phyloP scores from a whole-genome alignment of 768 basidiomycete genomes.

The Ramaria rubella region DNA sequence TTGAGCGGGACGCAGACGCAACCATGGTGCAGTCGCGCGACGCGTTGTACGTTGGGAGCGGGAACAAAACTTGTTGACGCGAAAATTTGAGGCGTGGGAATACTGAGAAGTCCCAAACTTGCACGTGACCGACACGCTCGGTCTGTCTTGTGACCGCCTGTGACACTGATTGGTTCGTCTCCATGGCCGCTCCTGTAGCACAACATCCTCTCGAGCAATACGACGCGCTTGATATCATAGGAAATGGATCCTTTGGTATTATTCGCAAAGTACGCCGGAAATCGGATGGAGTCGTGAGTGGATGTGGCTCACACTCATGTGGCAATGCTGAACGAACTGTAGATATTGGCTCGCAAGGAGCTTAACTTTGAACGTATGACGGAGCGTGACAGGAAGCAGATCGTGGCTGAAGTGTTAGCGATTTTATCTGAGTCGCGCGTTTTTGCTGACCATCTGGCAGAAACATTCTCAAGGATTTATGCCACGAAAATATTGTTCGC shows the following conservation, averaged over 20 bases:
- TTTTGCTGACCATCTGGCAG: conserved; percentile 34
- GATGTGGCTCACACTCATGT: conserved; percentile 3
- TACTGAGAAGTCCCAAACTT: background rate
- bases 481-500: conserved; percentile 94
- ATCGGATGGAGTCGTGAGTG: conserved; percentile 73
- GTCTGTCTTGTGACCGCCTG: background rate
- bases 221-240: conserved; percentile 85
- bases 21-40: background rate
- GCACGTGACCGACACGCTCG: conserved; percentile 5
- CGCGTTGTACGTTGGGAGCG: background rate
- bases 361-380: conserved; percentile 97
- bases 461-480: conserved; percentile 92
- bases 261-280: conserved; percentile 91
- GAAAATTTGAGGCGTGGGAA: conserved; percentile 7
- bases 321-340: conserved; percentile 1
- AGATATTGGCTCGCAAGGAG: conserved; percentile 89
- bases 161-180: background rate
- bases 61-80: conserved; percentile 2
- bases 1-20: background rate
- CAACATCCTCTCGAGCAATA: conserved; percentile 59
- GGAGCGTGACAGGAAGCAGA: conserved; percentile 93
- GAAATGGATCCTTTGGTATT: conserved; percentile 96
- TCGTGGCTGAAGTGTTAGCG: conserved; percentile 94
- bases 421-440: conserved; percentile 1
- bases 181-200: background rate